Evolutionary conservation across 441 rosid genomes (phyloP), one percentile per base, ranked within the genome.

Genomic region (Macaranga tanarius): DNA sequence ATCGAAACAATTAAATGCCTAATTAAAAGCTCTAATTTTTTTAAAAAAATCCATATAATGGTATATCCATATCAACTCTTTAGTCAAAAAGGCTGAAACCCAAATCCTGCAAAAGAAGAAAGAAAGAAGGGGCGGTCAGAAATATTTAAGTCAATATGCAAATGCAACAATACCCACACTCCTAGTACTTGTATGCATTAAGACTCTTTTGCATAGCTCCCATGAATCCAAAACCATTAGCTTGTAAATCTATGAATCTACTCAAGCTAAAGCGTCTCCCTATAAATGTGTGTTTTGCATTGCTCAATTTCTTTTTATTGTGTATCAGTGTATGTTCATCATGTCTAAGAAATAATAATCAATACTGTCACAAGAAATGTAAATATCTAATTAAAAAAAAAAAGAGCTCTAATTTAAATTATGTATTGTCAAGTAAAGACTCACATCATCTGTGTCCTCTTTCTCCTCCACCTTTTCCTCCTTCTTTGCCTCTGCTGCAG

Each of bases 391-490:
- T 34, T 34, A 34, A 34, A 5, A 31, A n/a, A n/a, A 34, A 34
- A 4, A 7, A 34, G 38, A 34, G 38, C 6, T 34, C 38, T 34
- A 34, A 34, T 34, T 34, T 34, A 65, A 40, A 54, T 19, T 11
- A 42, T 19, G 16, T 16, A 42, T n/a, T 20, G 4, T n/a, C 54
- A 15, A 47, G 61, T 45, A 34, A 69, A 22, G 10, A 28, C 88
- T 85, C 76, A 90, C 92, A 22, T 88, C 97, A 79, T 92, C 97
- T 0, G 92, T 85, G 69, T 92, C 96, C 52, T 92, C 97, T 77
- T 86, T 90, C 13, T 92, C 97, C 77, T 86, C 94, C 3, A 83
- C 87, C 71, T 89, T 92, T 75, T 87, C 89, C 73, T 92, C 97
- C 71, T 90, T 84, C 87, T 86, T 86, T 68, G 88, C 77, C 59